phyloP scores from a whole-genome alignment of 768 basidiomycete genomes.

The Boletus sp. region DNA sequence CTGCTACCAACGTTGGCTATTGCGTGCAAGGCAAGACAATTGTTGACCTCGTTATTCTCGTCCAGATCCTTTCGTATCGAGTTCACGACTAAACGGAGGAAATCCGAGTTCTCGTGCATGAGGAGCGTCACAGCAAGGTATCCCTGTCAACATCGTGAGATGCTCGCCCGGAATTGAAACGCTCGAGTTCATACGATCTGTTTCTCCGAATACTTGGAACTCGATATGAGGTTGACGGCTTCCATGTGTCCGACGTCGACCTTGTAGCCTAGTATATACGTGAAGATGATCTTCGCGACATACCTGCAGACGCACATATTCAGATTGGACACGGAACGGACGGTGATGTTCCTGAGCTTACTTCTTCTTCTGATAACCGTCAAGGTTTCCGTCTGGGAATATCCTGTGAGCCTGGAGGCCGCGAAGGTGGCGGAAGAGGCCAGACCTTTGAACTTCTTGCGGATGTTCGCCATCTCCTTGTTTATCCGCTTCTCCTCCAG shows the following conservation, averaged over 20 bases:
- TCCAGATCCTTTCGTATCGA: slow-evolving; percentile 97
- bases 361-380: slow-evolving; percentile 94
- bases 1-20: slow-evolving; percentile 97
- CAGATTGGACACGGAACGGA: slow-evolving; percentile 13
- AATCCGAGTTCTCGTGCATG: slow-evolving; percentile 99
- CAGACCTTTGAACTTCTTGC: slow-evolving; percentile 96
- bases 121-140: slow-evolving; percentile 95
- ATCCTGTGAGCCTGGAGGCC: slow-evolving; percentile 2
- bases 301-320: slow-evolving; percentile 53
- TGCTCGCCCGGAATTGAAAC: not conserved
- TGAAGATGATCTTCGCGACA: slow-evolving; percentile 98
- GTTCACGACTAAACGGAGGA: slow-evolving; percentile 94
- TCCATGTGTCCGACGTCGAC: slow-evolving; percentile 99
- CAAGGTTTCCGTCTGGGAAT: slow-evolving; percentile 71
- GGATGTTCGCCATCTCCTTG: slow-evolving; percentile 99
- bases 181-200: slow-evolving; percentile 76
- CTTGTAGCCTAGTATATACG: slow-evolving; percentile 98
- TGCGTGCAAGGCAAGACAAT: slow-evolving; percentile 95
- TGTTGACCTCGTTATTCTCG: slow-evolving; percentile 90
- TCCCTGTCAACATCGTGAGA: slow-evolving; percentile 53
- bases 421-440: slow-evolving; percentile 4
- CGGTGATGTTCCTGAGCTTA: slow-evolving; percentile 35
- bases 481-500: slow-evolving; percentile 98
- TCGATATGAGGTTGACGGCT: slow-evolving; percentile 96
- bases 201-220: slow-evolving; percentile 95